Conservation (phyloP, 441 rosid genomes). For the Gossypium schwendimanii region DNA sequence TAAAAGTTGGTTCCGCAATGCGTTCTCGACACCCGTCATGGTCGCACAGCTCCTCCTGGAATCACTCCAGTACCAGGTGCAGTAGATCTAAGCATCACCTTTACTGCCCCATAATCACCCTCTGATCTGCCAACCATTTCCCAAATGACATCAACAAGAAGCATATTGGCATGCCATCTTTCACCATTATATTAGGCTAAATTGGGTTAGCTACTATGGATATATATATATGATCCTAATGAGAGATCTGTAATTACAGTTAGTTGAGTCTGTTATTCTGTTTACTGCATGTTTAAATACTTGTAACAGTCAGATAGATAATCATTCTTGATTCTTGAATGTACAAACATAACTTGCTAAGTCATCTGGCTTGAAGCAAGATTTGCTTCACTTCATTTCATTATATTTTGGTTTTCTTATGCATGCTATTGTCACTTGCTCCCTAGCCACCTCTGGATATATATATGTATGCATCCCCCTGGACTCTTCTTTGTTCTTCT, state of each 20-base stretch:
- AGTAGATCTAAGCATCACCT: conserved; percentile 95
- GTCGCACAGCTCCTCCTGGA: conserved; percentile 91
- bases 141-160: neutral
- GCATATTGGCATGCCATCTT: neutral
- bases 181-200: neutral
- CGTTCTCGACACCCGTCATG: conserved; percentile 91
- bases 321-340: too few relatives aligned
- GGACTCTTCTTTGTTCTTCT: neutral
- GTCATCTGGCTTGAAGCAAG: too few relatives aligned
- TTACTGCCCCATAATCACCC: conserved; percentile 85
- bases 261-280: too few relatives aligned
- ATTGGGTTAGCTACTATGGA: too few relatives aligned
- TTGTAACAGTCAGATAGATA: too few relatives aligned
- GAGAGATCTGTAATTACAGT: neutral
- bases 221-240: neutral
- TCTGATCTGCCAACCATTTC: conserved; percentile 50
- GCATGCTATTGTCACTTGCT: too few relatives aligned
- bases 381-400: too few relatives aligned
- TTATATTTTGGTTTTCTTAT: too few relatives aligned
- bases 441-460: too few relatives aligned
- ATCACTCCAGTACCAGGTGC: conserved; percentile 91
- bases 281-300: too few relatives aligned
- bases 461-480: too few relatives aligned
- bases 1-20: conserved; percentile 69
- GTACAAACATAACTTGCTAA: too few relatives aligned